These are phyloP conservation scores for Didymellaceae sp. DNA, from an alignment of 2,329 filamentous ascomycete species.

Conservation along the genomic window DNA sequence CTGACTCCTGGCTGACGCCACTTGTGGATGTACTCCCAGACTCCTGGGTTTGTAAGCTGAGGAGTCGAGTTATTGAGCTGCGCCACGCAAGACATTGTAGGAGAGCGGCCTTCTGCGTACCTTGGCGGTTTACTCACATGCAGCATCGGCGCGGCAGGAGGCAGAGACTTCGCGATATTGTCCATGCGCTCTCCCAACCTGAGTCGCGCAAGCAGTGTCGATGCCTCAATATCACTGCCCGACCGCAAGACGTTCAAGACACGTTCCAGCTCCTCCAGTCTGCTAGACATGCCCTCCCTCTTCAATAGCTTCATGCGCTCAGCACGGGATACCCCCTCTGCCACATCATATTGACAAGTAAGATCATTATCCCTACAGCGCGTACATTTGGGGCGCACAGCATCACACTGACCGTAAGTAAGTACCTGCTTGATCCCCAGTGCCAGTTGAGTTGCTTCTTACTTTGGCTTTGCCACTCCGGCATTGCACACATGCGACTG, in stretches of 20 bases:
- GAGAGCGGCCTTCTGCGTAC: constrained; percentile 20
- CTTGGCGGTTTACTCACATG: constrained; percentile 21
- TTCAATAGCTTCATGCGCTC: constrained; percentile 36
- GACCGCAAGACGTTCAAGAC: constrained; percentile 28
- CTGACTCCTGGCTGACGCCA: constrained; percentile 24
- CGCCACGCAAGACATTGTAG: constrained; percentile 5
- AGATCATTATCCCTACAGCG: constrained; percentile 29
- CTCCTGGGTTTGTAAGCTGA: constrained; percentile 29
- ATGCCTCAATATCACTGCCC: constrained; percentile 29
- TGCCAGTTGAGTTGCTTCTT: constrained; percentile 10
- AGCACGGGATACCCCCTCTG: constrained; percentile 33
- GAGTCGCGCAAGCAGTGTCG: constrained; percentile 27
- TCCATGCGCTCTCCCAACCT: constrained; percentile 30
- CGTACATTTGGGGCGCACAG: constrained; percentile 27
- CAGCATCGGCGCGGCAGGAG: constrained; percentile 15
- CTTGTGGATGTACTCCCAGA: constrained; percentile 22
- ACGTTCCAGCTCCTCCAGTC: constrained; percentile 30
- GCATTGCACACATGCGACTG: constrained; percentile 34
- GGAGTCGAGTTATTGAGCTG: constrained; percentile 19
- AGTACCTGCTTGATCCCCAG: neutral
- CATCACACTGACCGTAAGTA: constrained; percentile 28
- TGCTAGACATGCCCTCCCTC: constrained; percentile 26
- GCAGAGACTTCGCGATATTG: constrained; percentile 28
- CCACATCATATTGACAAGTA: constrained; percentile 32
- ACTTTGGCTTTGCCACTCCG: constrained; percentile 36